phyloP scores from a whole-genome alignment of 805 yeast species.

The Kluyveromyces dobzhanskii region DNA sequence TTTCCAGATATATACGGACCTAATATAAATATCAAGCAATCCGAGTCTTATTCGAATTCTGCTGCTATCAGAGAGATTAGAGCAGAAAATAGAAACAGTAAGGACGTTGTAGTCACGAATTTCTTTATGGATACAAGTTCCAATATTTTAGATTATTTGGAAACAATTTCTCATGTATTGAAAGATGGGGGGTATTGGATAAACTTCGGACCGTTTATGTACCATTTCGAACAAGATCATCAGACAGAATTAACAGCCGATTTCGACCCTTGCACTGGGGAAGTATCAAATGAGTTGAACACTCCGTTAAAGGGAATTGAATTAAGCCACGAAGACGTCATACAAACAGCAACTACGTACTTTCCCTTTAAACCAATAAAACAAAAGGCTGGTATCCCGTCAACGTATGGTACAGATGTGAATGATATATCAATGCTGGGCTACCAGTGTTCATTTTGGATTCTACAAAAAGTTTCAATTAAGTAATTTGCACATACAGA shows the following conservation, averaged over 20 bases:
- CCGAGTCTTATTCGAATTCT: conserved; percentile 16
- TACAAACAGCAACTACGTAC: conserved; percentile 32
- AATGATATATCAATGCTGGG: conserved; percentile 39
- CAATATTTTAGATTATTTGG: conserved; percentile 45
- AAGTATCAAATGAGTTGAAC: conserved; percentile 13
- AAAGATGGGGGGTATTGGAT: conserved; percentile 43
- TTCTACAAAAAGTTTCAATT: conserved; percentile 31
- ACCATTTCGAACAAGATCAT: conserved; percentile 54
- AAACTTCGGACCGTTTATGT: conserved; percentile 54
- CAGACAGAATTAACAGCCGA: conserved; percentile 19
- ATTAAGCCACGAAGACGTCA: conserved; percentile 44
- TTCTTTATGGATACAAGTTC: conserved; percentile 52
- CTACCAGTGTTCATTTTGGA: conserved; percentile 61
- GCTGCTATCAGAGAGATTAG: conserved; percentile 24
- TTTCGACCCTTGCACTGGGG: conserved; percentile 16
- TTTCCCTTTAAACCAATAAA: conserved; percentile 43
- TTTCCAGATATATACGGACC: conserved; percentile 57
- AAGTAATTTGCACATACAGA: not conserved
- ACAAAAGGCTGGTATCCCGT: conserved; percentile 34
- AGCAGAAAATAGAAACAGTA: conserved; percentile 30
- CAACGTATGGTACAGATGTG: conserved; percentile 46
- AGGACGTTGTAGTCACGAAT: conserved; percentile 41
- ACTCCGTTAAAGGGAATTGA: conserved; percentile 39
- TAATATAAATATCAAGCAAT: conserved; percentile 14
- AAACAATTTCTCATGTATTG: conserved; percentile 37